phyloP scores from a whole-genome alignment of 371 early-diverging fungal genomes.

The Mortierella sp. region DNA sequence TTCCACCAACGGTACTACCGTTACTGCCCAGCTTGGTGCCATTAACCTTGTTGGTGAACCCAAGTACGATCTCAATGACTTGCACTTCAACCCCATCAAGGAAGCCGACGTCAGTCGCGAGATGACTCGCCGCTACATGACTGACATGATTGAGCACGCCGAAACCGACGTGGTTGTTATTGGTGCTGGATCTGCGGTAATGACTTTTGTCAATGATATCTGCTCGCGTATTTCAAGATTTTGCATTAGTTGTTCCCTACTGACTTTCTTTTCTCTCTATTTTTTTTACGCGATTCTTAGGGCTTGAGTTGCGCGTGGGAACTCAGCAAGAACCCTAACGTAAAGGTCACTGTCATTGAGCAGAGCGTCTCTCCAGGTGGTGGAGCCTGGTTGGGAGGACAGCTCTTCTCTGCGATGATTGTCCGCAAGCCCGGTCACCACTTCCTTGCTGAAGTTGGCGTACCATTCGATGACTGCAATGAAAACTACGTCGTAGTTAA shows the following conservation, averaged over 20 bases:
- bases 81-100: conserved; percentile 70
- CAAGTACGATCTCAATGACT: conserved; percentile 56
- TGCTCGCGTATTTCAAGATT: neutral
- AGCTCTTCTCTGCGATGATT: conserved; percentile 77
- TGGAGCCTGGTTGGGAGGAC: conserved; percentile 86
- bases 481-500: conserved; percentile 81
- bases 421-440: conserved; percentile 81
- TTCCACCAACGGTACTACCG: conserved; percentile 27
- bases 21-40: conserved; percentile 35
- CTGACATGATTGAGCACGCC: conserved; percentile 72
- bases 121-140: conserved; percentile 79
- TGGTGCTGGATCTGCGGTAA: conserved; percentile 77
- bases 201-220: neutral
- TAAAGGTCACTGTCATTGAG: conserved; percentile 77
- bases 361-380: conserved; percentile 78
- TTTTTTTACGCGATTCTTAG: neutral
- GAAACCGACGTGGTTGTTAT: conserved; percentile 83
- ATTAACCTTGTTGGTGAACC: conserved; percentile 52
- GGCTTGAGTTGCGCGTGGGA: conserved; percentile 78
- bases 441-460: conserved; percentile 73
- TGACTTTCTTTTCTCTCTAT: too few relatives aligned
- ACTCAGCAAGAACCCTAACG: conserved; percentile 73
- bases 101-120: conserved; percentile 80
- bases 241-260: too few relatives aligned
- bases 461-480: conserved; percentile 79